These are phyloP conservation scores for Sonneratia alba DNA, from an alignment of 345 rosid genomes.

Conservation along the genomic window DNA sequence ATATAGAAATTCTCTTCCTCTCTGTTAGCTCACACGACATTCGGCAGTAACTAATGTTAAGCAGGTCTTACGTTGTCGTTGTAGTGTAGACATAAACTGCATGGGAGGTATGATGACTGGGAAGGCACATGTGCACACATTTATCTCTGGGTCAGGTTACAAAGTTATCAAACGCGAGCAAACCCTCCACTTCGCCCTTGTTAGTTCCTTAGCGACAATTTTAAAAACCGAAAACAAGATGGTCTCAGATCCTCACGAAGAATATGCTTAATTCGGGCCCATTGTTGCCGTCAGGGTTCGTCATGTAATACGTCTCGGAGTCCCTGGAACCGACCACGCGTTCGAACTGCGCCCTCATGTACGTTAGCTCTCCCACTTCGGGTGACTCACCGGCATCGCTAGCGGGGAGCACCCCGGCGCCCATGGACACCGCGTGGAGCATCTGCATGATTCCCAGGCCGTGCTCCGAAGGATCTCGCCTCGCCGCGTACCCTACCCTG, in stretches of 20 bases:
- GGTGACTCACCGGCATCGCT: constrained; percentile 21
- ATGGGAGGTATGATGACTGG: too few relatives aligned
- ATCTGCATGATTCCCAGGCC: constrained; percentile 70
- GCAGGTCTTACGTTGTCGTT: too few relatives aligned
- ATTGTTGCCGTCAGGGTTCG: constrained; percentile 62
- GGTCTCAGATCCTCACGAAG: constrained; percentile 45
- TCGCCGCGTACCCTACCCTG: constrained; percentile 68
- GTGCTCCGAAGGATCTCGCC: constrained; percentile 62
- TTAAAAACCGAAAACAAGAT: too few relatives aligned
- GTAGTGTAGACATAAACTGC: too few relatives aligned
- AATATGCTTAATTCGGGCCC: constrained; percentile 67
- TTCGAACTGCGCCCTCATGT: constrained; percentile 77
- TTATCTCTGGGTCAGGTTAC: not conserved
- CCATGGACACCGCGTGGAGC: constrained; percentile 68
- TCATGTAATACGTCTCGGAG: constrained; percentile 83
- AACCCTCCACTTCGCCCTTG: not conserved
- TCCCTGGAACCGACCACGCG: constrained; percentile 71
- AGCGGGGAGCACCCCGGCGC: constrained; percentile 63
- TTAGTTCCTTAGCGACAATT: not conserved
- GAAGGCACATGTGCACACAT: too few relatives aligned
- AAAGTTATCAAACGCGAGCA: not conserved
- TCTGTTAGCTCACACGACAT: too few relatives aligned
- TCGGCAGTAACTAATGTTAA: too few relatives aligned
- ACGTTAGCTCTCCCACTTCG: constrained; percentile 56
- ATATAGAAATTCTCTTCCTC: too few relatives aligned